Conservation (phyloP, 768 basidiomycete species). For the Russula abietina region DNA sequence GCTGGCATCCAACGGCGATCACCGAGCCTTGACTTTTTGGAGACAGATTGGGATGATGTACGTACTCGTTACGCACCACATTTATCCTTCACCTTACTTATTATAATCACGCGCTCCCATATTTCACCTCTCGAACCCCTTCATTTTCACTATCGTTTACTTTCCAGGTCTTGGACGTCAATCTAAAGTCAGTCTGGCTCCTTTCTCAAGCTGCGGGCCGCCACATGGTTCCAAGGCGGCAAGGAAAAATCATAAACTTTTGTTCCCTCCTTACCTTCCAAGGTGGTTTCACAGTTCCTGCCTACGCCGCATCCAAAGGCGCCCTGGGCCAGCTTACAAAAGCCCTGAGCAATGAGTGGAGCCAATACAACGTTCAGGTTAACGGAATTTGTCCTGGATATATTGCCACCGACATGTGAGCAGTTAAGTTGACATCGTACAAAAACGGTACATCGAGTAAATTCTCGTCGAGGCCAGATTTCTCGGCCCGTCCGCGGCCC, state of each 20-base stretch:
- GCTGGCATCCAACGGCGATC: slow-evolving; percentile 56
- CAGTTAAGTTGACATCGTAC: slow-evolving; percentile 16
- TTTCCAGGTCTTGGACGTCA: slow-evolving; percentile 70
- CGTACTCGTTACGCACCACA: slow-evolving; percentile 28
- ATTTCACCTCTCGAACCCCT: slow-evolving; percentile 13
- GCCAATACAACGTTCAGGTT: slow-evolving; percentile 78
- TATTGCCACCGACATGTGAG: slow-evolving; percentile 81
- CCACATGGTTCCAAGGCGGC: slow-evolving; percentile 75
- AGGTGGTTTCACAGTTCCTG: slow-evolving; percentile 70
- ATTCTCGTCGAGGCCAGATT: slow-evolving; percentile 6
- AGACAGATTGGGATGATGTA: slow-evolving; percentile 69
- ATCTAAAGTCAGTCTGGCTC: slow-evolving; percentile 83
- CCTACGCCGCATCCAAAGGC: slow-evolving; percentile 89
- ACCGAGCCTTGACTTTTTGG: slow-evolving; percentile 58
- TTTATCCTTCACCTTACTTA: slow-evolving; percentile 10
- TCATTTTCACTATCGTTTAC: slow-evolving; percentile 11
- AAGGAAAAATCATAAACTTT: slow-evolving; percentile 71
- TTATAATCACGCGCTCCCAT: slow-evolving; percentile 9
- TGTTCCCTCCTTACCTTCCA: slow-evolving; percentile 34
- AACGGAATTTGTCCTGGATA: slow-evolving; percentile 88
- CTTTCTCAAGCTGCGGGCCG: slow-evolving; percentile 80
- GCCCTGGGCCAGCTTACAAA: slow-evolving; percentile 82
- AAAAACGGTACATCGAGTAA: background rate
- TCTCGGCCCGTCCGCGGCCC: slow-evolving; percentile 23
- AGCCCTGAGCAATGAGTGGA: slow-evolving; percentile 92